Evolutionary conservation across 768 basidiomycete species (phyloP).

Genomic region (Coprinellus micaceus): DNA sequence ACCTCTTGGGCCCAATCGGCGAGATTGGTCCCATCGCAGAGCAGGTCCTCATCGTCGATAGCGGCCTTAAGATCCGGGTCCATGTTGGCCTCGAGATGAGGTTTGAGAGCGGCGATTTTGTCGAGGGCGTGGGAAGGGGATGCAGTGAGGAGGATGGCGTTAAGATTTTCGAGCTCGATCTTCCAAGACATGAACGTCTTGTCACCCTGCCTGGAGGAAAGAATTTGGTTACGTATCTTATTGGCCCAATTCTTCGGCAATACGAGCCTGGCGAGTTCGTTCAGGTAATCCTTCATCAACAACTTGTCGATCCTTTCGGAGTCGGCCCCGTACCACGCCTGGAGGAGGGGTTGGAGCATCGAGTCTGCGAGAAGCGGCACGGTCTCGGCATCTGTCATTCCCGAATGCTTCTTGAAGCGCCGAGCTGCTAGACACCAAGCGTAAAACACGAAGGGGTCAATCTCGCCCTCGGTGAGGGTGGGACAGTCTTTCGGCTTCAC

Average conservation of each 20-base stretch:
- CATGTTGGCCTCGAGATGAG: conserved; percentile 13
- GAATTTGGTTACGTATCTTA: conserved; percentile 2
- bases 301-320: conserved; percentile 14
- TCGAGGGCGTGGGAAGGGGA: conserved; percentile 8
- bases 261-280: conserved; percentile 11
- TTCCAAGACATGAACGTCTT: conserved; percentile 15
- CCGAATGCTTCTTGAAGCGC: conserved; percentile 14
- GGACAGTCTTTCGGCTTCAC: conserved; percentile 17
- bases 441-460: conserved; percentile 15
- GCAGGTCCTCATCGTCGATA: too few species aligned
- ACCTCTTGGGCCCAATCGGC: too few species aligned
- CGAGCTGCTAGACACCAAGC: conserved; percentile 14
- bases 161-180: conserved; percentile 18
- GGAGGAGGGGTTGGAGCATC: conserved; percentile 15
- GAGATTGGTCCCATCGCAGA: too few species aligned
- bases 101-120: neutral
- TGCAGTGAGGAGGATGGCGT: conserved; percentile 13
- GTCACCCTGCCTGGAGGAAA: conserved; percentile 9
- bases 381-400: conserved; percentile 8
- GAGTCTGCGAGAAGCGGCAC: conserved; percentile 15
- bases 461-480: too few species aligned
- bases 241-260: conserved; percentile 9
- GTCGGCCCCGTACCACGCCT: conserved; percentile 15
- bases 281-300: conserved; percentile 11
- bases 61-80: too few species aligned